These are phyloP conservation scores for Ophiobolus disseminans DNA, from an alignment of 2,329 filamentous ascomycete species.

Conservation along the genomic window DNA sequence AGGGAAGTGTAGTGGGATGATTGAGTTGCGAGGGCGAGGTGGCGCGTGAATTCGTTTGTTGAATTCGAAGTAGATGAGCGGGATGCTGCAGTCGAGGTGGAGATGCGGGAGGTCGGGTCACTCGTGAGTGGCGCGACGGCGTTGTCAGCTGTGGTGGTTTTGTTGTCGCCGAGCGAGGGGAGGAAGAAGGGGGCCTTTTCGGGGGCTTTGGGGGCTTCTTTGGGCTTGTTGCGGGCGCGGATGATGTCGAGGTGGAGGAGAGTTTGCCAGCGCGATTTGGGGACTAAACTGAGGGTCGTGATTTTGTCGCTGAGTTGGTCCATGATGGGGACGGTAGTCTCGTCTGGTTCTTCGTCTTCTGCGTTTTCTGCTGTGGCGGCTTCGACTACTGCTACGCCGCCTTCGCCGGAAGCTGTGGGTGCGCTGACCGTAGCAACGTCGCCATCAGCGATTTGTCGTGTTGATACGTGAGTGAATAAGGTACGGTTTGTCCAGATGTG, in stretches of 20 bases:
- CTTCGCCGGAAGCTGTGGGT: constrained; percentile 84
- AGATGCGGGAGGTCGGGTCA: constrained; percentile 41
- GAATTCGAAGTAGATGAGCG: constrained; percentile 36
- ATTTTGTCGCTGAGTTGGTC: constrained; percentile 85
- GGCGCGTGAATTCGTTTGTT: constrained; percentile 55
- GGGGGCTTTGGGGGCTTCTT: constrained; percentile 86
- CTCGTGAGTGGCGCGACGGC: constrained; percentile 17
- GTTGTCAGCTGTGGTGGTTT: constrained; percentile 19
- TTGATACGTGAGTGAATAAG: constrained; percentile 87
- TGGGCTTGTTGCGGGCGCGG: constrained; percentile 90
- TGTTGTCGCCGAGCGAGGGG: constrained; percentile 64
- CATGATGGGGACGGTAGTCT: constrained; percentile 57
- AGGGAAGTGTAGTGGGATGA: constrained; percentile 71
- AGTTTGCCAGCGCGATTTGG: constrained; percentile 92
- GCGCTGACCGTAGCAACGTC: constrained; percentile 70
- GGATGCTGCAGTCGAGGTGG: constrained; percentile 41
- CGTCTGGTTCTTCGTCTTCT: constrained; percentile 52
- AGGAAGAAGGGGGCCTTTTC: constrained; percentile 97
- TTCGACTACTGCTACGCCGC: constrained; percentile 75
- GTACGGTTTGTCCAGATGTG: constrained; percentile 95
- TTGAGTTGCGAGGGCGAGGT: constrained; percentile 56
- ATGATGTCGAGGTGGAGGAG: constrained; percentile 91
- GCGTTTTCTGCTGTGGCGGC: constrained; percentile 70
- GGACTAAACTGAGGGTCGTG: constrained; percentile 87
- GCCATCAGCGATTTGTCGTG: constrained; percentile 80